These are phyloP conservation scores for Zasmidium angulare DNA, from an alignment of 2,329 filamentous ascomycete genomes.

Conservation along the genomic window DNA sequence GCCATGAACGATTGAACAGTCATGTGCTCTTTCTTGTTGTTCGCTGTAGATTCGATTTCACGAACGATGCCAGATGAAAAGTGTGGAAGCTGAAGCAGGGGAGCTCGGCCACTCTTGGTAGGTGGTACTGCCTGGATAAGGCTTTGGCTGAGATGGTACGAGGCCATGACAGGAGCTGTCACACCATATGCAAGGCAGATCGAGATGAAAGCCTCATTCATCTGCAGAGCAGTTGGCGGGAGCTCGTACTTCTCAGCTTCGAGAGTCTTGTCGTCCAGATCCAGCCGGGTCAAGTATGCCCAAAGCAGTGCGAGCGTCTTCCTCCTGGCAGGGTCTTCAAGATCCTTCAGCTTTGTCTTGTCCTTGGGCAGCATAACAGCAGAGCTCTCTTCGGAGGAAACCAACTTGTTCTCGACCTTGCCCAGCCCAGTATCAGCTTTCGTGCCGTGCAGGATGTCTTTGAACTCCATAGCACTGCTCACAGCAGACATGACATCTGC, in stretches of 20 bases:
- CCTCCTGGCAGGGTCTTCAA: conserved; percentile 76
- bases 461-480: conserved; percentile 84
- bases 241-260: conserved; percentile 87
- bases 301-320: conserved; percentile 89
- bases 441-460: conserved; percentile 70
- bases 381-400: conserved; percentile 54
- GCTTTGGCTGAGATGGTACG: conserved; percentile 79
- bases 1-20: conserved; percentile 87
- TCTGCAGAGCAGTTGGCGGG: conserved; percentile 77
- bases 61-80: conserved; percentile 66
- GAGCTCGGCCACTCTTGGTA: conserved; percentile 57
- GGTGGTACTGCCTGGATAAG: conserved; percentile 88
- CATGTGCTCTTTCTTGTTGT: conserved; percentile 63
- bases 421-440: conserved; percentile 78
- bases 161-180: conserved; percentile 75
- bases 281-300: conserved; percentile 89
- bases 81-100: conserved; percentile 86
- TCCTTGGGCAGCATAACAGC: conserved; percentile 71
- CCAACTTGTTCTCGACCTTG: conserved; percentile 78
- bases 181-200: conserved; percentile 87
- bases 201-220: conserved; percentile 83
- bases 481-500: conserved; percentile 77
- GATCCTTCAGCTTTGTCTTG: conserved; percentile 70
- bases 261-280: conserved; percentile 74
- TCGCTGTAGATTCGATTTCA: conserved; percentile 60